Percentiles rank a stretch among this genome's conserved stretches.
Conservation (phyloP, 495 filamentous ascomycete species). For the Penicillium pulvis region DNA sequence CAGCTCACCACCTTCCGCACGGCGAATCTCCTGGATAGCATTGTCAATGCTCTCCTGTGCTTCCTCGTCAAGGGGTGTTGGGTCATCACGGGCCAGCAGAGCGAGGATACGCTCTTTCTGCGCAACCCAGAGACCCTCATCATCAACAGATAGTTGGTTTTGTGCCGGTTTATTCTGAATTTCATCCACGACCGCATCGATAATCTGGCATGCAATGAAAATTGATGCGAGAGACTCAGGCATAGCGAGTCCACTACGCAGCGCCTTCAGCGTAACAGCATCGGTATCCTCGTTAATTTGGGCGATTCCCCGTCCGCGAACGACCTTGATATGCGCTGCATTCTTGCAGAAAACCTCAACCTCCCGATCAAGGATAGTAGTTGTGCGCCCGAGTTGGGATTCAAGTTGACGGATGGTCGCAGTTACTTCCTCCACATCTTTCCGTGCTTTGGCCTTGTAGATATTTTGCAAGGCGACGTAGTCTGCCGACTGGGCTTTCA, state of each 20-base stretch:
- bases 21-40: constrained; percentile 65
- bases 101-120: constrained; percentile 47
- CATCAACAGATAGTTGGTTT: constrained; percentile 33
- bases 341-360: constrained; percentile 96
- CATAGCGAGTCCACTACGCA: constrained; percentile 37
- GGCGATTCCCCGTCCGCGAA: constrained; percentile 62
- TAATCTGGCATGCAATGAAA: constrained; percentile 73
- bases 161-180: constrained; percentile 29
- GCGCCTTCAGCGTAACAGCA: constrained; percentile 30
- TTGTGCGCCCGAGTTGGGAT: constrained; percentile 47
- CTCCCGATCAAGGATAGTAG: constrained; percentile 66
- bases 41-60: constrained; percentile 47
- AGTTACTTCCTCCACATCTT: constrained; percentile 77
- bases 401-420: constrained; percentile 65
- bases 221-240: constrained; percentile 70
- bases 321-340: constrained; percentile 87
- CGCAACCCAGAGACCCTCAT: constrained; percentile 38
- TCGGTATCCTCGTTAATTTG: constrained; percentile 40
- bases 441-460: constrained; percentile 86
- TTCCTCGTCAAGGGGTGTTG: constrained; percentile 42
- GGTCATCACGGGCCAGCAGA: constrained; percentile 50
- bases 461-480: constrained; percentile 92
- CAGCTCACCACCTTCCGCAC: constrained; percentile 82
- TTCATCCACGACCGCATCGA: constrained; percentile 52
- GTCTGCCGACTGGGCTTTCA: constrained; percentile 93